Conservation (phyloP, 306 rosid species). For the Lathyrus sativus region DNA sequence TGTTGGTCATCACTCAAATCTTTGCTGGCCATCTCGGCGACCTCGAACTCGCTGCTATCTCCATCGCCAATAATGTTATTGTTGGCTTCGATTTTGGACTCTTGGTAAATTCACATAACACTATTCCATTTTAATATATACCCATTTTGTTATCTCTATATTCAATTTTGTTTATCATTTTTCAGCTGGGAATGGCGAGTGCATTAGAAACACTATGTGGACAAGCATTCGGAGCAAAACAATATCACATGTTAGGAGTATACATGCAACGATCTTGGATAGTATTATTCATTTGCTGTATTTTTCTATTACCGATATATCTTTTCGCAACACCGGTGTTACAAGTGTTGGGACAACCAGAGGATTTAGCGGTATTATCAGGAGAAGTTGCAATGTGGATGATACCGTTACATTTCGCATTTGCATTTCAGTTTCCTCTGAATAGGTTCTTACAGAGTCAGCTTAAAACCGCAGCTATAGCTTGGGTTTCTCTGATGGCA, state of each 20-base stretch:
- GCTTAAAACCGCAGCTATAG: constrained; percentile 51
- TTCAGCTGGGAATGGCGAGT: constrained; percentile 86
- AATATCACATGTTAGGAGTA: constrained; percentile 72
- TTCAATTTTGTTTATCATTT: no score
- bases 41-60: constrained; percentile 69
- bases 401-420: constrained; percentile 66
- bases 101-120: constrained; percentile 42
- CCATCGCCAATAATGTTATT: constrained; percentile 62
- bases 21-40: constrained; percentile 82
- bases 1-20: constrained; percentile 71
- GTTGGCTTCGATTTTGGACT: constrained; percentile 72
- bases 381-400: constrained; percentile 54
- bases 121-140: not conserved
- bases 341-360: constrained; percentile 65
- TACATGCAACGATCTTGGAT: constrained; percentile 94
- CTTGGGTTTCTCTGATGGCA: constrained; percentile 52
- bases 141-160: no score
- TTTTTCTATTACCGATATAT: constrained; percentile 60
- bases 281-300: constrained; percentile 56
- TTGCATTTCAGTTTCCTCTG: constrained; percentile 69
- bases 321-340: constrained; percentile 58
- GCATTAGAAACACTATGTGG: constrained; percentile 84
- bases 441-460: constrained; percentile 70
- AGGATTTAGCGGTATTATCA: constrained; percentile 55
- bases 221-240: constrained; percentile 84